Evolutionary conservation across 345 rosid species (phyloP).

Genomic region (Lumnitzera racemosa): DNA sequence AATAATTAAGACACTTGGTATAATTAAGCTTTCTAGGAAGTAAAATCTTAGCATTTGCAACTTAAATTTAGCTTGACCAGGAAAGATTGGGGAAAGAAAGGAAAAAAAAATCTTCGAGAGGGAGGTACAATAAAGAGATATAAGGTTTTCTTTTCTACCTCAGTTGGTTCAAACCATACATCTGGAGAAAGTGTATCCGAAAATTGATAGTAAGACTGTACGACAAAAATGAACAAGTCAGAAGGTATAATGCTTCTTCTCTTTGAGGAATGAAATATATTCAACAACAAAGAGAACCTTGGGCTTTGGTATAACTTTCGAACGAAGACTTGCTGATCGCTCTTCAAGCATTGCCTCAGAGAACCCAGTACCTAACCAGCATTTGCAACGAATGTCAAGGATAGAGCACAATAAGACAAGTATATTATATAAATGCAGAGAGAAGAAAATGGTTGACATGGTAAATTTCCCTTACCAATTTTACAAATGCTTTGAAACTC

Average conservation of each 20-base stretch:
- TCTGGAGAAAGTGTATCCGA: slow-evolving; percentile 67
- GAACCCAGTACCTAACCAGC: slow-evolving; percentile 73
- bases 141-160: slow-evolving; percentile 39
- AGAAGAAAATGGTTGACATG: not conserved
- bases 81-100: not conserved
- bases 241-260: not conserved
- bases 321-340: slow-evolving; percentile 70
- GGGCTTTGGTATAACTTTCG: slow-evolving; percentile 68
- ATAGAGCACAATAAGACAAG: slow-evolving; percentile 3
- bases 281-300: slow-evolving; percentile 47
- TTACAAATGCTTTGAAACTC: slow-evolving; percentile 94
- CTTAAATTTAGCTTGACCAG: not conserved
- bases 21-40: too few species aligned
- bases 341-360: slow-evolving; percentile 80
- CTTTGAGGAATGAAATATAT: slow-evolving; percentile 2
- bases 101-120: too few species aligned
- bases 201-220: slow-evolving; percentile 70
- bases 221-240: slow-evolving; percentile 9
- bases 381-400: slow-evolving; percentile 1
- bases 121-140: not conserved
- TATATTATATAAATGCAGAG: slow-evolving; percentile 3
- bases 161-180: slow-evolving; percentile 90
- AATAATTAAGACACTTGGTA: too few species aligned
- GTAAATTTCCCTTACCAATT: slow-evolving; percentile 49
- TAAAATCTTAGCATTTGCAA: too few species aligned